Evolutionary conservation across 441 rosid genomes (phyloP), one percentile per base, ranked within the genome.

Genomic region (Arabidopsis hybrid): DNA sequence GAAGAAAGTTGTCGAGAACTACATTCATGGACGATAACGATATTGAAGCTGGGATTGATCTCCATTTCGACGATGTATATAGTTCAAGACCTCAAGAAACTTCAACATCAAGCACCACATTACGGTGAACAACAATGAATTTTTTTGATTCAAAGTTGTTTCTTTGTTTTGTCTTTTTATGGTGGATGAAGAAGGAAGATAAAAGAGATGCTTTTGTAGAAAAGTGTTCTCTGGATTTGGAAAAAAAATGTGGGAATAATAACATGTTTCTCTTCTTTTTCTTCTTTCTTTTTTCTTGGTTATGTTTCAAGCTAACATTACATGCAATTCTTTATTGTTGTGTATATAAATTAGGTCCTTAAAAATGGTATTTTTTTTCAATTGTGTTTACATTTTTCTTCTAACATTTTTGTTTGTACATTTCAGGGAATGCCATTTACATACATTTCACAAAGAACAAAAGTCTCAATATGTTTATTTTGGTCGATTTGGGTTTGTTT

Each of bases 1-100:
- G 85, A 59, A 76, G 59, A 46, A 74, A 77, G 47, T 53, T 87
- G 75, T 83, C 91, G 4, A 73, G 78, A 57, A 85, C 88, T 0
- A 72, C 73, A n/a, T 81, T 65, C 56, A 67, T 83, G 80, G 93
- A 85, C 39, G 87, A 82, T 18, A 87, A 73, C 7, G 91, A 86
- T 81, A 78, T 85, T 56, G 98, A 87, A 77, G 82, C 55, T 1
- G 87, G 87, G 57, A 31, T 90, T 67, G 85, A 74, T 81, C 96
- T 95, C 59, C 92, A 91, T 80, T 95, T 93, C 67, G 97, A 82
- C 69, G 95, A 93, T 77, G 71, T 95, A 74, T 95, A 86, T 77
- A 84, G 88, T 84, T 78, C 84, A 66, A 88, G 84, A n/a, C 95
- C 91, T 32, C 91, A 87, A 8, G 83, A 86, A 69, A 85, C 87